Evolutionary conservation across 768 basidiomycete species (phyloP).

Genomic region (Mrakia frigida): DNA sequence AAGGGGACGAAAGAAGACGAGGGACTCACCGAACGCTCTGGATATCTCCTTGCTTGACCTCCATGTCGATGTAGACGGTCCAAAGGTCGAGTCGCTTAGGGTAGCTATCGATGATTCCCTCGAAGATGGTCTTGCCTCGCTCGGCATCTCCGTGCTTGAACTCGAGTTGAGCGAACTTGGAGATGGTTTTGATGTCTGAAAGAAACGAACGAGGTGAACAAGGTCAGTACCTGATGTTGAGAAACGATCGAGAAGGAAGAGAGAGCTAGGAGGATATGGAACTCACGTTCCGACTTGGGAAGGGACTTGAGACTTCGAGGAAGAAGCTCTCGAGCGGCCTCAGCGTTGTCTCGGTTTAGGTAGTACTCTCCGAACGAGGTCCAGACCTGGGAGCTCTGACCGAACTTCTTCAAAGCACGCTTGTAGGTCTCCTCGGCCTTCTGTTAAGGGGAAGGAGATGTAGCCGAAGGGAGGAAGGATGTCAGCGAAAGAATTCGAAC

Average conservation of each 20-base stretch:
- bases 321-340: conserved; percentile 77
- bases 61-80: conserved; percentile 96
- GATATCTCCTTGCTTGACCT: conserved; percentile 71
- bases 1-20: not conserved
- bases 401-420: conserved; percentile 87
- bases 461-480: not conserved
- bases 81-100: conserved; percentile 92
- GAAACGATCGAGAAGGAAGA: not conserved
- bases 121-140: conserved; percentile 90
- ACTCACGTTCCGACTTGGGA: conserved; percentile 86
- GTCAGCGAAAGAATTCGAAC: not conserved
- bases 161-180: conserved; percentile 89
- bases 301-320: conserved; percentile 83
- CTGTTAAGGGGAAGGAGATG: conserved; percentile 46
- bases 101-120: conserved; percentile 92
- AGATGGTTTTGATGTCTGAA: conserved; percentile 88
- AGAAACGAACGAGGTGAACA: not conserved
- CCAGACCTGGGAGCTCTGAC: conserved; percentile 90
- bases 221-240: not conserved
- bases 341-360: conserved; percentile 63
- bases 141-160: conserved; percentile 92
- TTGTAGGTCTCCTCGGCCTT: conserved; percentile 89
- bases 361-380: conserved; percentile 78
- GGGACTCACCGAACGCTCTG: conserved; percentile 62
- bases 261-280: conserved; percentile 31